These are phyloP conservation scores for Pichia rugopelliculosa DNA, from an alignment of 805 yeast genomes.

Conservation along the genomic window DNA sequence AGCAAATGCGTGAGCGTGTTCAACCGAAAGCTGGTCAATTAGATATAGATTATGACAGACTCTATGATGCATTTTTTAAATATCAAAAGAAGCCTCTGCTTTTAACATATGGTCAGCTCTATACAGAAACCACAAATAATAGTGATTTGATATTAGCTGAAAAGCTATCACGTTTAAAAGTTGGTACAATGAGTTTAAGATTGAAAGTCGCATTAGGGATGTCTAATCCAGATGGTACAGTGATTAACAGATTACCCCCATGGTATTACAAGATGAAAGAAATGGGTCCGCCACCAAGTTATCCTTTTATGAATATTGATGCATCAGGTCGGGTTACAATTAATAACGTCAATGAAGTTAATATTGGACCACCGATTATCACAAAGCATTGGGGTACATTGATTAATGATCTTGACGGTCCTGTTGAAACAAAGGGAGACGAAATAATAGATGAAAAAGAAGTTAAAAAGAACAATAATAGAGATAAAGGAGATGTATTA, in stretches of 20 bases:
- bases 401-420: conserved; percentile 31
- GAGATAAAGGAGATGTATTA: conserved; percentile 25
- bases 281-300: conserved; percentile 79
- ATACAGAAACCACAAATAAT: conserved; percentile 59
- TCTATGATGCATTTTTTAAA: conserved; percentile 83
- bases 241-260: conserved; percentile 49
- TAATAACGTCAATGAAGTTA: conserved; percentile 12
- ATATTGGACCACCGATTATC: conserved; percentile 34
- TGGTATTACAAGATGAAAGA: conserved; percentile 69
- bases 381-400: conserved; percentile 26
- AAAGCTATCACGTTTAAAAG: conserved; percentile 29
- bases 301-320: conserved; percentile 52
- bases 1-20: conserved; percentile 70
- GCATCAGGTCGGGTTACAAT: conserved; percentile 29
- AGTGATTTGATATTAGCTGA: conserved; percentile 15
- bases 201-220: conserved; percentile 67
- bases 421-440: conserved; percentile 20
- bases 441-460: conserved; percentile 14
- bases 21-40: conserved; percentile 84
- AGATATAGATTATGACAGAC: conserved; percentile 76
- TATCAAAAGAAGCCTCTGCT: conserved; percentile 68
- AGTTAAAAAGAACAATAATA: conserved; percentile 18
- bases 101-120: conserved; percentile 65
- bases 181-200: conserved; percentile 60
- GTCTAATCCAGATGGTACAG: conserved; percentile 25